phyloP scores from a whole-genome alignment of 345 rosid species.

The Fremontodendron californicum region DNA sequence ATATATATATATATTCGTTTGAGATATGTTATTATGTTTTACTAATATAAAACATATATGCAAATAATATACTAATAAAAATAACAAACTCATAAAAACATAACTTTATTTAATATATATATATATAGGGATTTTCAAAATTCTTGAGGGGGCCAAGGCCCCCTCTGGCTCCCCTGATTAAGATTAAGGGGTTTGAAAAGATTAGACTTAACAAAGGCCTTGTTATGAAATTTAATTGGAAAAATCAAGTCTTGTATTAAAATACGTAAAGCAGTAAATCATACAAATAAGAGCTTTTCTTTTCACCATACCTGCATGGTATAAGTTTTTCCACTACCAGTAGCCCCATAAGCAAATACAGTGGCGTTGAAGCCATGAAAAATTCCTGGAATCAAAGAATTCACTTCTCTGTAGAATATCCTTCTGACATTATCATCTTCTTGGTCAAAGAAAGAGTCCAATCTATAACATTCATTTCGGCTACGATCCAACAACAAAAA shows the following conservation, averaged over 20 bases:
- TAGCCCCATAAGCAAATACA: constrained; percentile 88
- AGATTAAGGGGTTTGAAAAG: not conserved
- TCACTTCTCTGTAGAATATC: constrained; percentile 72
- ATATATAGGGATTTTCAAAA: too few relatives aligned
- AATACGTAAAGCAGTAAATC: not conserved
- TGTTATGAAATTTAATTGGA: too few relatives aligned
- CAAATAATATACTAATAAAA: too few relatives aligned
- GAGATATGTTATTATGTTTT: too few relatives aligned
- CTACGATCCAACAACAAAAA: constrained; percentile 27
- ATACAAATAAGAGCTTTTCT: not conserved
- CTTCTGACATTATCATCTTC: constrained; percentile 55
- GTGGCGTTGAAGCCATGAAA: constrained; percentile 74
- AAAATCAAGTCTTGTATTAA: too few relatives aligned
- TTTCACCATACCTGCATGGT: constrained; percentile 71
- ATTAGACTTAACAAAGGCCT: not conserved
- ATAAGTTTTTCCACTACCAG: constrained; percentile 92
- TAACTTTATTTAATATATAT: too few relatives aligned
- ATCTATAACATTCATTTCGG: constrained; percentile 65
- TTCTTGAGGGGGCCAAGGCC: too few relatives aligned
- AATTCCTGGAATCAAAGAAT: constrained; percentile 55
- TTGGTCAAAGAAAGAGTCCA: constrained; percentile 76
- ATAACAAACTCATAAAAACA: too few relatives aligned
- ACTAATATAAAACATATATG: too few relatives aligned
- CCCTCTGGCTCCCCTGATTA: too few relatives aligned
- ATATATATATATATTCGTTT: too few relatives aligned